phyloP scores from a whole-genome alignment of 345 rosid genomes.

The Populus pruinosa region DNA sequence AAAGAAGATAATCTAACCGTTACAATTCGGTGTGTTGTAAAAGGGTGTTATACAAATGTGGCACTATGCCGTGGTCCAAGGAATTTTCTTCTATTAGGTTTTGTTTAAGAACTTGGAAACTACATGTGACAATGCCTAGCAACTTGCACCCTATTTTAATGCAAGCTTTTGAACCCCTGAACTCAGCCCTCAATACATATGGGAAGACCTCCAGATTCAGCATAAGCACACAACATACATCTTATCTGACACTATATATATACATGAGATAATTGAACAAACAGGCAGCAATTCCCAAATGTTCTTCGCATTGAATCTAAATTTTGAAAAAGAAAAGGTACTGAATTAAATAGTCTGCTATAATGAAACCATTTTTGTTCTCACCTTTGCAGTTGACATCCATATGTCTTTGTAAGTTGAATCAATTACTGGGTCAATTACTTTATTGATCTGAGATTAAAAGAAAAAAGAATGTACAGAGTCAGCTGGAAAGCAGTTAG shows the following conservation, averaged over 20 bases:
- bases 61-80: no score
- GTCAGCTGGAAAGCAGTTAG: conserved; percentile 13
- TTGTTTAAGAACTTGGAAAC: background rate
- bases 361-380: conserved; percentile 5
- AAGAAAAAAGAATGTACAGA: background rate
- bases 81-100: background rate
- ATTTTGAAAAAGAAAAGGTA: background rate
- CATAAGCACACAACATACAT: background rate
- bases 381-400: conserved; percentile 86
- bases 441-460: conserved; percentile 50
- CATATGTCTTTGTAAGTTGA: conserved; percentile 82
- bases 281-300: background rate
- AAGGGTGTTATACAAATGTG: no score
- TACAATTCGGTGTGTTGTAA: background rate
- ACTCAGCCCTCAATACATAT: background rate
- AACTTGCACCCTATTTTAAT: background rate
- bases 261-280: background rate
- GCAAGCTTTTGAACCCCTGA: background rate
- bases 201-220: background rate
- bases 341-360: background rate
- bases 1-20: background rate
- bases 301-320: background rate
- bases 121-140: background rate
- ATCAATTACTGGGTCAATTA: conserved; percentile 78
- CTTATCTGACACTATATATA: background rate